phyloP scores from a whole-genome alignment of 257 asterid species.

The Ehretia macrophylla region DNA sequence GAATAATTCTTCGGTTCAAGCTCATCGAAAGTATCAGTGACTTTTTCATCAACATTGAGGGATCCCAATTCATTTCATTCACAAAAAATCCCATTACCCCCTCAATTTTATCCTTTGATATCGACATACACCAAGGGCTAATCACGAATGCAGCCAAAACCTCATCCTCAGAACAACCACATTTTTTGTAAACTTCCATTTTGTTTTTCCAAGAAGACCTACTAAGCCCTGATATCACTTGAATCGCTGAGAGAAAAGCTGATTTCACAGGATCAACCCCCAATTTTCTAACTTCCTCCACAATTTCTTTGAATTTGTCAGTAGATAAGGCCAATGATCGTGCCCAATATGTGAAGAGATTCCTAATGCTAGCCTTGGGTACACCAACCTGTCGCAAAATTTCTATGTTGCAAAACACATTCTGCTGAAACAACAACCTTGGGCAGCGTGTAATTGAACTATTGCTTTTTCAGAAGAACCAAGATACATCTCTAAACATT shows the following conservation, averaged over 20 bases:
- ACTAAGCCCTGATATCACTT: conserved; percentile 10
- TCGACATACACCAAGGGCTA: conserved; percentile 11
- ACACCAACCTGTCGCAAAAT: too few relatives aligned
- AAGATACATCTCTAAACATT: conserved; percentile 8
- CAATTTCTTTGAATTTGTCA: too few relatives aligned
- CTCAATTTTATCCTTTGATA: too few relatives aligned
- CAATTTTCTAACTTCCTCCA: too few relatives aligned
- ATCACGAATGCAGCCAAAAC: conserved; percentile 14
- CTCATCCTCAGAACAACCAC: conserved; percentile 23
- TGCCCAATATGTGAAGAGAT: too few relatives aligned
- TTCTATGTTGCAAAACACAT: neutral
- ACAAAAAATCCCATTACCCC: too few relatives aligned
- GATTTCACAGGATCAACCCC: conserved; percentile 17
- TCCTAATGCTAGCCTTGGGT: too few relatives aligned
- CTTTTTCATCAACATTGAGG: neutral
- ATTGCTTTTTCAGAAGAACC: neutral
- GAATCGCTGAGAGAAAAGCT: conserved; percentile 13
- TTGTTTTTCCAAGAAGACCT: conserved; percentile 5
- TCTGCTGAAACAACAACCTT: neutral
- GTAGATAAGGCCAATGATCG: too few relatives aligned
- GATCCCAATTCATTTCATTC: conserved; percentile 19
- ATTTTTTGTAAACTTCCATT: conserved; percentile 8
- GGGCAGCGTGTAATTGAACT: neutral
- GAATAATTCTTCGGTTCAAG: conserved; percentile 20
- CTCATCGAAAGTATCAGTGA: conserved; percentile 1